Conservation (phyloP, 1,139 yeast species). For the Blastobotrys malaysiensis region DNA sequence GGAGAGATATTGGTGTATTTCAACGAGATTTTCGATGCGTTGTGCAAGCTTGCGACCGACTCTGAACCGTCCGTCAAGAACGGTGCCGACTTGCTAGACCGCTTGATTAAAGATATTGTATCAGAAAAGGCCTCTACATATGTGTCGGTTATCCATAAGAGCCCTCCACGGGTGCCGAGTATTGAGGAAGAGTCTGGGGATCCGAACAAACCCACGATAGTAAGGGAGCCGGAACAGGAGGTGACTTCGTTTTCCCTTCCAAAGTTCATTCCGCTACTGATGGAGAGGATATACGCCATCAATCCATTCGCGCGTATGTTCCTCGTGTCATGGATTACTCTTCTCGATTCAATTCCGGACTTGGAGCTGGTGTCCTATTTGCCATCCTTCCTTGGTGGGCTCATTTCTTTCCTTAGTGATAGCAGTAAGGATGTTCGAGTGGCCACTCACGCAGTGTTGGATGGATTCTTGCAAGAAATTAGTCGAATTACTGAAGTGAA, state of each 20-base stretch:
- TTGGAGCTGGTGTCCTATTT: slow-evolving; percentile 79
- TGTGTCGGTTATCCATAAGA: slow-evolving; percentile 59
- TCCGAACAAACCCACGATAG: slow-evolving; percentile 24
- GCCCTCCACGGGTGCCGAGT: slow-evolving; percentile 11
- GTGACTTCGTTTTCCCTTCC: slow-evolving; percentile 78
- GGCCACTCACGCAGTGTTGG: slow-evolving; percentile 74
- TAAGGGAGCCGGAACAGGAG: slow-evolving; percentile 42
- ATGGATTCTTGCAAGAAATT: slow-evolving; percentile 73
- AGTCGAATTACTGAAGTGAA: slow-evolving; percentile 68
- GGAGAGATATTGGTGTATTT: slow-evolving; percentile 89
- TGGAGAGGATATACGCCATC: slow-evolving; percentile 85
- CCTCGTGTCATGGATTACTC: slow-evolving; percentile 85
- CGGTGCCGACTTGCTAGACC: slow-evolving; percentile 90
- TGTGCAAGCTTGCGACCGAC: slow-evolving; percentile 85
- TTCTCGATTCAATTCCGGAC: slow-evolving; percentile 89
- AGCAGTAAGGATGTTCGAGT: slow-evolving; percentile 84
- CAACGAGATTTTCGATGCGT: slow-evolving; percentile 93
- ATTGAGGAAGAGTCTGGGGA: slow-evolving; percentile 19
- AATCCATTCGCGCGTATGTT: slow-evolving; percentile 92
- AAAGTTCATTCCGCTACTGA: slow-evolving; percentile 80
- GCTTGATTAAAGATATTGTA: slow-evolving; percentile 89
- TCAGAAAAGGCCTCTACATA: slow-evolving; percentile 92
- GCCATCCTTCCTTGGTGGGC: slow-evolving; percentile 85
- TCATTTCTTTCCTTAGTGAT: slow-evolving; percentile 74
- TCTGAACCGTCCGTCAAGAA: slow-evolving; percentile 88